Evolutionary conservation across 1,284 basidiomycete species (phyloP).

Genomic region (Leccinum insigne): DNA sequence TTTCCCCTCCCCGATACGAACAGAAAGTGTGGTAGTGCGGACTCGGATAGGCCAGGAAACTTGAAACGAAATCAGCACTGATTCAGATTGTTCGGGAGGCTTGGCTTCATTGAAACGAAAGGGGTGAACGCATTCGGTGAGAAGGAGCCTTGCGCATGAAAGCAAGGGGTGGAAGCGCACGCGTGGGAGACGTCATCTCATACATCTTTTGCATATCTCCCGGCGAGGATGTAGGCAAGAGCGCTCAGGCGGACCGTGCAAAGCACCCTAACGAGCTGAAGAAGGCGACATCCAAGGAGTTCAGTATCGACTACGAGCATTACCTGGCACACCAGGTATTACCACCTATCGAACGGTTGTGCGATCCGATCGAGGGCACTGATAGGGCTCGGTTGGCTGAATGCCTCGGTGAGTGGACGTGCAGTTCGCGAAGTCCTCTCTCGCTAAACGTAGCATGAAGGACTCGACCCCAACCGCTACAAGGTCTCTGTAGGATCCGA

Average conservation of each 20-base stretch:
- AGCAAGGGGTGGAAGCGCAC: constrained; percentile 76
- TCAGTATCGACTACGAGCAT: constrained; percentile 88
- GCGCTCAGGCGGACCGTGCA: constrained; percentile 87
- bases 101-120: constrained; percentile 49
- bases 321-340: constrained; percentile 93
- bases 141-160: constrained; percentile 77
- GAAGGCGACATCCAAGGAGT: constrained; percentile 54
- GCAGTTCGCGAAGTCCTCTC: not conserved
- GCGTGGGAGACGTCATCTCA: constrained; percentile 92
- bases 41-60: constrained; percentile 45
- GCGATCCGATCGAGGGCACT: constrained; percentile 96
- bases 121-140: constrained; percentile 49
- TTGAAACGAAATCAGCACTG: constrained; percentile 46
- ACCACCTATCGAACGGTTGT: constrained; percentile 93
- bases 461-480: constrained; percentile 86
- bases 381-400: constrained; percentile 91
- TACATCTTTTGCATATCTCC: constrained; percentile 92
- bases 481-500: constrained; percentile 51
- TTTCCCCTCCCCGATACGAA: constrained; percentile 36
- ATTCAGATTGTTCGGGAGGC: constrained; percentile 42
- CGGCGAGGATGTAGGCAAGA: constrained; percentile 73
- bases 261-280: constrained; percentile 94
- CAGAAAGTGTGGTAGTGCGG: constrained; percentile 46
- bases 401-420: constrained; percentile 73
- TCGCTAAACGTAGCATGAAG: constrained; percentile 37